Evolutionary conservation across 1,139 yeast species (phyloP).

Genomic region (Lipomyces yarrowii): DNA sequence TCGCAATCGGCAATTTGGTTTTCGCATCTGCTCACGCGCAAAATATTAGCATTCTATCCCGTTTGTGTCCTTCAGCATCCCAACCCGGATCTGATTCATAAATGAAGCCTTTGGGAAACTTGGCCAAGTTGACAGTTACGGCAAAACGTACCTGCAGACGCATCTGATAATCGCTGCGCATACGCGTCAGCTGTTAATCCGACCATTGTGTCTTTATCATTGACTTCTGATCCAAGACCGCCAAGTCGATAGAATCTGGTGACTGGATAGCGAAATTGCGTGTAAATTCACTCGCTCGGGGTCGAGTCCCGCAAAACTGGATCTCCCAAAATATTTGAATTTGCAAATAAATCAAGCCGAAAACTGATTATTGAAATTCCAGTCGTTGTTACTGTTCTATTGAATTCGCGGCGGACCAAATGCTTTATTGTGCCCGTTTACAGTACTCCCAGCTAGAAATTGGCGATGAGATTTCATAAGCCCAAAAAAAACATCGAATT

Average conservation of each 20-base stretch:
- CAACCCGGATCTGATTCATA: background rate
- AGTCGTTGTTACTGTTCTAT: background rate
- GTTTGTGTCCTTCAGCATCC: background rate
- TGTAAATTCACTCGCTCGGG: background rate
- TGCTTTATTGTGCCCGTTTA: background rate
- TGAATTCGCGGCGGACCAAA: background rate
- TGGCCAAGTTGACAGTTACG: background rate
- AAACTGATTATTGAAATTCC: background rate
- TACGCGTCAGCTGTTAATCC: slow-evolving; percentile 29
- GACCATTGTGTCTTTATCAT: slow-evolving; percentile 20
- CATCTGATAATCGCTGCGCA: slow-evolving; percentile 34
- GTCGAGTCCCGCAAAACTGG: background rate
- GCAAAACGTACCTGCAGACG: slow-evolving; percentile 29
- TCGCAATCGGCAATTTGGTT: slow-evolving; percentile 64
- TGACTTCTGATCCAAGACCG: background rate
- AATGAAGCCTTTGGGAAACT: background rate
- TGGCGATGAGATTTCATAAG: background rate
- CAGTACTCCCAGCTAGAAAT: background rate
- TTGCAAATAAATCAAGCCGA: background rate
- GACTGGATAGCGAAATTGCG: background rate
- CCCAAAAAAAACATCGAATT: background rate
- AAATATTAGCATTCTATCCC: background rate
- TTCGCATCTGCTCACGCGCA: slow-evolving; percentile 50
- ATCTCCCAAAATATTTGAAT: background rate
- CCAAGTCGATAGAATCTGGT: background rate